Evolutionary conservation across 495 filamentous ascomycete species (phyloP).

Genomic region (Penicillium tannophilum): DNA sequence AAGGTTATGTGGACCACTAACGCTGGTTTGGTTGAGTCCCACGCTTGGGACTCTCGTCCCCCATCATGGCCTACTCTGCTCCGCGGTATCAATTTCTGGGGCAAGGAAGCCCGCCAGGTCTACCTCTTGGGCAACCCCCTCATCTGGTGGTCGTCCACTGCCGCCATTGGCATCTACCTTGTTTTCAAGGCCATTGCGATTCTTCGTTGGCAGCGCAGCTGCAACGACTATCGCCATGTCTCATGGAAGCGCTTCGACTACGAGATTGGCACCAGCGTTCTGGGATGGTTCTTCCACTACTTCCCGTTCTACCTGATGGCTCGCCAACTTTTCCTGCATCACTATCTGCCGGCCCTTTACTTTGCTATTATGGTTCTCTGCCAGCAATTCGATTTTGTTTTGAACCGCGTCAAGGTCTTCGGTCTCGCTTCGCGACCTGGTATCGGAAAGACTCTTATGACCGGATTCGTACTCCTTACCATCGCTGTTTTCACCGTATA

Average conservation of each 20-base stretch:
- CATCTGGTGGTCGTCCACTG: conserved; percentile 90
- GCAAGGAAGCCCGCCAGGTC: conserved; percentile 88
- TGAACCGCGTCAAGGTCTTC: conserved; percentile 64
- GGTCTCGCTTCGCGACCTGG: conserved; percentile 70
- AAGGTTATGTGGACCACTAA: conserved; percentile 99
- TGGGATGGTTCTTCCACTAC: conserved; percentile 96
- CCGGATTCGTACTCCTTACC: conserved; percentile 69
- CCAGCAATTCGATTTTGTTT: conserved; percentile 84
- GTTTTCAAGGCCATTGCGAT: conserved; percentile 85
- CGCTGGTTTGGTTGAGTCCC: conserved; percentile 92
- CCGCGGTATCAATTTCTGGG: conserved; percentile 99
- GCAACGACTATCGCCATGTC: conserved; percentile 75
- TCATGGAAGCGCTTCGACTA: conserved; percentile 97
- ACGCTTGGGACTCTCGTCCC: conserved; percentile 96
- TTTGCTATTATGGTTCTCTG: conserved; percentile 88
- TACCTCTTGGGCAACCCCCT: conserved; percentile 96
- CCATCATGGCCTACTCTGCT: conserved; percentile 90
- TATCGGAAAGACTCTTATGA: conserved; percentile 69
- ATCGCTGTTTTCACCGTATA: conserved; percentile 81
- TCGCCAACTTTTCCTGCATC: conserved; percentile 95
- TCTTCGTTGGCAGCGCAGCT: conserved; percentile 92
- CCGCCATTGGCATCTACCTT: conserved; percentile 75
- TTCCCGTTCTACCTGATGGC: conserved; percentile 98
- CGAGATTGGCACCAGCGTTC: conserved; percentile 84
- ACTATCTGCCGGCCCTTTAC: conserved; percentile 95